Evolutionary conservation across 495 filamentous ascomycete species (phyloP), one percentile per base, ranked within the genome.

Genomic region (Barbatosphaeria neglecta): DNA sequence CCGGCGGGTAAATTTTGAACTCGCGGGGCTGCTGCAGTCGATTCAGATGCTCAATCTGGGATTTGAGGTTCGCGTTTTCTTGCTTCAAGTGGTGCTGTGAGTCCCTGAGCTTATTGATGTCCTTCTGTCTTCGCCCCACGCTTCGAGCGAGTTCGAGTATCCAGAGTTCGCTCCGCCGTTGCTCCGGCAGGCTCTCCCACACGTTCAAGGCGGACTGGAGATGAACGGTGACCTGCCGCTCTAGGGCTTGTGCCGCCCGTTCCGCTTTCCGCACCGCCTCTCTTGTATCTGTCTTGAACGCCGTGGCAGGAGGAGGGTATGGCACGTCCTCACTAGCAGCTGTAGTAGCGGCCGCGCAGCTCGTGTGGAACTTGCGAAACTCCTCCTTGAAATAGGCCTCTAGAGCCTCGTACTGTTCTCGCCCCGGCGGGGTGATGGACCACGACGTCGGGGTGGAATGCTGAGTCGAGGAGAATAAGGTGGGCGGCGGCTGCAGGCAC

Each of bases 401-500:
- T 13, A 95, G 67, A 2, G 82, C 78, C 6, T 87, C 80, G 39
- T 76, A 76, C 53, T 95, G 83, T 40, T 77, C 75, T 27, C 74
- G 64, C 0, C 79, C 80, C 0, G 89, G 89, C 1, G 84, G 76
- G 18, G 74, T 62, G 16, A 92, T 69, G 3, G 84, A 83, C 76
- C 89, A 95, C 0, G 86, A 86, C 7, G 76, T 71, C 3, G 74
- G 64, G 2, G 77, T 83, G 3, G 86, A 64, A 48, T 90, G 73
- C n/a, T 78, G 84, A 4, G 79, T 84, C 1, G 74, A 76, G 5
- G 78, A 68, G 59, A 86, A 86, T 2, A 95, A 64, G 1, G 83
- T 86, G 11, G 84, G 80, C 15, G 89, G 89, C 22, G 83, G 69
- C 35, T 83, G 80, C 3, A 95, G 80, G 50, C 90, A 81, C 50